Conservation (phyloP, 2,329 filamentous ascomycete genomes). For the Capronia epimyces region DNA sequence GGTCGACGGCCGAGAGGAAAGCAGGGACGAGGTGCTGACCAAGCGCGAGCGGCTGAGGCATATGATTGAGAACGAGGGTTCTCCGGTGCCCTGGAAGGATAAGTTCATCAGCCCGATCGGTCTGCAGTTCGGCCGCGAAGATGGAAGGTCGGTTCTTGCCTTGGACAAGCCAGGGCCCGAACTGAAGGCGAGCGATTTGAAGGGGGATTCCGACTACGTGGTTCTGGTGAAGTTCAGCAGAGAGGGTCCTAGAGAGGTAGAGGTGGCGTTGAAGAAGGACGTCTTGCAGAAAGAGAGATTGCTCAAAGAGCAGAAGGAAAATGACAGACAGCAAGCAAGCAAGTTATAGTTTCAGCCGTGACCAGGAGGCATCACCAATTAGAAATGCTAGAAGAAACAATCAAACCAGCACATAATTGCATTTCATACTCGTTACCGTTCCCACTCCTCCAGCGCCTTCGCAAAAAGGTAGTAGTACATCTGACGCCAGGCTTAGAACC, state of each 20-base stretch:
- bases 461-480: conserved; percentile 11
- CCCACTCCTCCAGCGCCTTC: conserved; percentile 16
- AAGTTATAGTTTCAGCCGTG: conserved; percentile 8
- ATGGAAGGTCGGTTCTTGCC: conserved; percentile 49
- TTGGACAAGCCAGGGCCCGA: conserved; percentile 54
- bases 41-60: conserved; percentile 44
- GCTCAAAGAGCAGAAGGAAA: conserved; percentile 27
- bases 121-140: conserved; percentile 37
- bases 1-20: conserved; percentile 9
- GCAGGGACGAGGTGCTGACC: conserved; percentile 25
- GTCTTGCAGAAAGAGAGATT: conserved; percentile 37
- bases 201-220: conserved; percentile 51
- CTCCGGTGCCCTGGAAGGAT: conserved; percentile 39
- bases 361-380: not conserved
- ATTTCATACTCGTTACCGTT: not conserved
- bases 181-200: conserved; percentile 45
- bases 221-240: conserved; percentile 54
- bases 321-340: not conserved
- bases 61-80: conserved; percentile 40
- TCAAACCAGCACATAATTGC: too few species aligned
- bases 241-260: conserved; percentile 53
- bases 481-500: conserved; percentile 59
- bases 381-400: too few species aligned
- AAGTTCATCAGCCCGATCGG: conserved; percentile 44
- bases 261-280: conserved; percentile 48